Conservation (phyloP, 306 rosid genomes). For the Pterocarpus macrocarpus region DNA sequence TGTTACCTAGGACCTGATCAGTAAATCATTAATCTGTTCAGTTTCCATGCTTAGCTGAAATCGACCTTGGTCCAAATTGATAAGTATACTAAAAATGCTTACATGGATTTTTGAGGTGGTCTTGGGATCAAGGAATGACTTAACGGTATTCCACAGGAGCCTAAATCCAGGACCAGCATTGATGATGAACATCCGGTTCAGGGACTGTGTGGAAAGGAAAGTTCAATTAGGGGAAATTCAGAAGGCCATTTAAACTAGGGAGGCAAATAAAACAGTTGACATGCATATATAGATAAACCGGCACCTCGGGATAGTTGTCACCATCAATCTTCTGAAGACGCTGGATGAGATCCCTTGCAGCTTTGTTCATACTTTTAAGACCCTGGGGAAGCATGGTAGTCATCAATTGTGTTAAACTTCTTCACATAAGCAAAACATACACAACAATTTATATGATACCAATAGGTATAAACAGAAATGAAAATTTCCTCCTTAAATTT, state of each 20-base stretch:
- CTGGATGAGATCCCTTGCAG: conserved; percentile 91
- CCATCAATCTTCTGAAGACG: conserved; percentile 94
- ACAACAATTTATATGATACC: neutral
- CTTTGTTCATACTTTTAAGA: conserved; percentile 80
- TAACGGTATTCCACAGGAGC: conserved; percentile 91
- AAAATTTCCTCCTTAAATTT: no score
- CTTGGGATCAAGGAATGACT: conserved; percentile 96
- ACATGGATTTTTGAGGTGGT: conserved; percentile 93
- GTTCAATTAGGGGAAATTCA: conserved; percentile 35
- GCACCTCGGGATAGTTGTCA: conserved; percentile 96
- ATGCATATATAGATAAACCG: conserved; percentile 21
- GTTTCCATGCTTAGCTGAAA: conserved; percentile 33
- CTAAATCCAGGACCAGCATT: conserved; percentile 99
- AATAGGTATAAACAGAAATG: no score
- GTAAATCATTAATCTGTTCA: conserved; percentile 41
- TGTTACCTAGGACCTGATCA: conserved; percentile 90
- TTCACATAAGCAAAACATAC: neutral
- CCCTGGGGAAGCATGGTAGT: conserved; percentile 61
- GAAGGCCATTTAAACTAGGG: conserved; percentile 25
- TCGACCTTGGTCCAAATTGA: neutral
- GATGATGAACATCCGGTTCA: conserved; percentile 98
- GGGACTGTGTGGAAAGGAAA: conserved; percentile 55
- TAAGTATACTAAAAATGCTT: conserved; percentile 41
- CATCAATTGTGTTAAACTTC: conserved; percentile 25
- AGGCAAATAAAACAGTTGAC: neutral